Evolutionary conservation across 768 basidiomycete genomes (phyloP).

Genomic region (Russula earlei): DNA sequence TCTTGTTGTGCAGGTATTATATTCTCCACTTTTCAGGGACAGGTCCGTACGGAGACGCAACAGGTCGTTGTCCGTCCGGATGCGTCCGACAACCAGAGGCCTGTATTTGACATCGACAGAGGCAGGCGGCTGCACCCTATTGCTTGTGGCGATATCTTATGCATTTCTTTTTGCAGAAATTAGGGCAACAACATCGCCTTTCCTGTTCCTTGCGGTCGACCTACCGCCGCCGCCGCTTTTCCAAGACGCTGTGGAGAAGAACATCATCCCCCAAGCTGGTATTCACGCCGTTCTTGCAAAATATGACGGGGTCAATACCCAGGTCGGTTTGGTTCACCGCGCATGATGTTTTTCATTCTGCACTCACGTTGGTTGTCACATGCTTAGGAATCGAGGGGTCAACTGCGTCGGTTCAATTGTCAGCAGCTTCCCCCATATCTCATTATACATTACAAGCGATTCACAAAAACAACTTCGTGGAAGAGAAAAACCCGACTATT

Average conservation of each 20-base stretch:
- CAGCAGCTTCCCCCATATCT: conserved; percentile 85
- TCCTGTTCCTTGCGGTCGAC: conserved; percentile 92
- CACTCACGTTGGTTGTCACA: conserved; percentile 11
- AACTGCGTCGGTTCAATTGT: conserved; percentile 83
- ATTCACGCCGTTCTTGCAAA: conserved; percentile 85
- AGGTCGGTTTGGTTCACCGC: conserved; percentile 38
- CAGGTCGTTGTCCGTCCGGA: conserved; percentile 82
- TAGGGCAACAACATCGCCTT: conserved; percentile 77
- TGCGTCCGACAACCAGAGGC: conserved; percentile 65
- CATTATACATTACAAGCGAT: conserved; percentile 91
- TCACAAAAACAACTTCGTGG: conserved; percentile 95
- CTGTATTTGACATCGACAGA: conserved; percentile 89
- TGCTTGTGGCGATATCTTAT: not conserved
- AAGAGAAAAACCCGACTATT: conserved; percentile 98
- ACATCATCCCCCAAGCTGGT: conserved; percentile 96
- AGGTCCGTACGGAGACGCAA: conserved; percentile 87
- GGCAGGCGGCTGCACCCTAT: conserved; percentile 39
- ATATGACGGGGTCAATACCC: conserved; percentile 86
- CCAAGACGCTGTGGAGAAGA: conserved; percentile 93
- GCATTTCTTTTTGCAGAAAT: conserved; percentile 48
- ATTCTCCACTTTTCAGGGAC: conserved; percentile 90
- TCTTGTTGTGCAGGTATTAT: conserved; percentile 56
- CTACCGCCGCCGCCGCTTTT: conserved; percentile 96
- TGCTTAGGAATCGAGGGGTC: conserved; percentile 70
- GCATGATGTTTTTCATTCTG: conserved; percentile 17